phyloP scores from a whole-genome alignment of 148 eudicot species.

The Heliosperma pusillum region DNA sequence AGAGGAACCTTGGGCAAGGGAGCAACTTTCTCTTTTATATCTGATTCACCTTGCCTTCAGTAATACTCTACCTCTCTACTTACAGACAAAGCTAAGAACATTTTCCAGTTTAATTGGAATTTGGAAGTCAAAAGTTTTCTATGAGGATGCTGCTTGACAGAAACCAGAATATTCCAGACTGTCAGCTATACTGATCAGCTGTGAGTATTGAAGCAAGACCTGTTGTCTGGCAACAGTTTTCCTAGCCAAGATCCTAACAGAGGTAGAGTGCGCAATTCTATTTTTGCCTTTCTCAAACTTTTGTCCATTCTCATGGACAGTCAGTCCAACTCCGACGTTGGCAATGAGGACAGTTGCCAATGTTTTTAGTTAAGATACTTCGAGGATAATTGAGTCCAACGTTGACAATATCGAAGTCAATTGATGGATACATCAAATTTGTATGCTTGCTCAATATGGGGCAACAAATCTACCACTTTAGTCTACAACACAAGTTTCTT shows the following conservation, averaged over 20 bases:
- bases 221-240: not conserved
- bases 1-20: no score
- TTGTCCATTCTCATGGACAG: not conserved
- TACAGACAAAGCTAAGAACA: no score
- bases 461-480: no score
- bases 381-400: not conserved
- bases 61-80: no score
- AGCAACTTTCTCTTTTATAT: no score
- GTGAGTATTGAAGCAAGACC: not conserved
- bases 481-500: no score
- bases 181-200: not conserved
- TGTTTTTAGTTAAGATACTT: not conserved
- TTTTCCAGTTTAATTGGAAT: not conserved
- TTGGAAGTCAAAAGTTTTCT: not conserved
- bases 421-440: not conserved
- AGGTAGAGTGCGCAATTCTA: not conserved
- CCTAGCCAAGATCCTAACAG: not conserved
- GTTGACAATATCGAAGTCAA: not conserved
- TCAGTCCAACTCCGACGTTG: not conserved
- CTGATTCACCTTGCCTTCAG: no score
- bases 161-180: not conserved
- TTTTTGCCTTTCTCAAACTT: not conserved
- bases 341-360: not conserved
- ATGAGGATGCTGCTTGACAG: not conserved
- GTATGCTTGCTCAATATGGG: no score